A percentile compares a stretch with the other conserved stretches of the same genome.
phyloP scores from a whole-genome alignment of 1,284 basidiomycete species.

The Volvariella volvacea region DNA sequence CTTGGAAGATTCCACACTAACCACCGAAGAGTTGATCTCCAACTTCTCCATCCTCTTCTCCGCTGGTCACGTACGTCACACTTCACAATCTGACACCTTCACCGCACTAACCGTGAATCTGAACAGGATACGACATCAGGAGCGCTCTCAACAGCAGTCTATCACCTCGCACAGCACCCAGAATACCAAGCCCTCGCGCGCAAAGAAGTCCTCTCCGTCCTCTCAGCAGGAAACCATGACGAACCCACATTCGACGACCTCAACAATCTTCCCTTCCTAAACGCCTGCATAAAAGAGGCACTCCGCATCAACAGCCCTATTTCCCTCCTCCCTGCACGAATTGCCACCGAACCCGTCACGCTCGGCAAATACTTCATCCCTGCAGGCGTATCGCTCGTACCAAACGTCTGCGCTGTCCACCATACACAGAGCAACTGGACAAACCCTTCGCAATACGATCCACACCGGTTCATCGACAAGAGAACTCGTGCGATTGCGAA shows the following conservation, averaged over 20 bases:
- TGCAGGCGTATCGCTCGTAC: slow-evolving; percentile 12
- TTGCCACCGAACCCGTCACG: slow-evolving; percentile 12
- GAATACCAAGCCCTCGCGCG: slow-evolving; percentile 15
- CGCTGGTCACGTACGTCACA: slow-evolving; percentile 15
- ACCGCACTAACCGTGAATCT: background rate
- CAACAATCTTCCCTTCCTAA: slow-evolving; percentile 12
- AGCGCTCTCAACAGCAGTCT: slow-evolving; percentile 15
- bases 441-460: slow-evolving; percentile 14
- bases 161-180: slow-evolving; percentile 16
- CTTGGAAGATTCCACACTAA: slow-evolving; percentile 15
- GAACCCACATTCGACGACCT: slow-evolving; percentile 15
- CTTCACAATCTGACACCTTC: background rate
- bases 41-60: slow-evolving; percentile 19
- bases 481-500: no score
- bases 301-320: slow-evolving; percentile 18
- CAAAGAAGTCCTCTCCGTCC: slow-evolving; percentile 13
- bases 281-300: slow-evolving; percentile 19
- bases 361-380: slow-evolving; percentile 17
- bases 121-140: slow-evolving; percentile 19
- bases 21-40: slow-evolving; percentile 16
- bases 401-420: slow-evolving; percentile 17
- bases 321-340: slow-evolving; percentile 17
- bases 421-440: slow-evolving; percentile 15
- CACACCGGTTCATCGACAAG: slow-evolving; percentile 14
- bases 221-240: slow-evolving; percentile 9